These are phyloP conservation scores for Globomyces pollinis-pini DNA, from an alignment of 192 early-diverging fungal genomes.

Conservation along the genomic window DNA sequence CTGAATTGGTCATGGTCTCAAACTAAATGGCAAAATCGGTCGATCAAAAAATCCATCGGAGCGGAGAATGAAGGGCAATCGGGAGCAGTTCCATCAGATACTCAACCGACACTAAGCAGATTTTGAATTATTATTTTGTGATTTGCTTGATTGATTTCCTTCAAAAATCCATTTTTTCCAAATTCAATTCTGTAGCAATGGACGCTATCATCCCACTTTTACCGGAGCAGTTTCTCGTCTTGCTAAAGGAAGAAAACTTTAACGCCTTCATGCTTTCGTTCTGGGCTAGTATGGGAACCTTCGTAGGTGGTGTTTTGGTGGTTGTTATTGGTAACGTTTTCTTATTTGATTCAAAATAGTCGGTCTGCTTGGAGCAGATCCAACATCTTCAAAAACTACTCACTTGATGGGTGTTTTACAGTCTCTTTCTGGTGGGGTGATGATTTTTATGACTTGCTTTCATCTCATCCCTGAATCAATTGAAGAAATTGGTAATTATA, in stretches of 20 bases:
- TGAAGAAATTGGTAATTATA: conserved; percentile 26
- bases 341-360: too few species aligned
- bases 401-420: conserved; percentile 40
- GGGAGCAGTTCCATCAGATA: too few species aligned
- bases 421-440: conserved; percentile 35
- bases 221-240: not conserved
- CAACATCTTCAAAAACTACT: conserved; percentile 20
- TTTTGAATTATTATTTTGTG: conserved; percentile 2
- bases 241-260: conserved; percentile 17
- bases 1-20: too few species aligned
- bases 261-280: conserved; percentile 36
- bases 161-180: not conserved
- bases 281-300: conserved; percentile 40
- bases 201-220: not conserved
- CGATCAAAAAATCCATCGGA: too few species aligned
- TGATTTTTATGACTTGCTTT: conserved; percentile 50
- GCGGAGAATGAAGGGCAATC: too few species aligned
- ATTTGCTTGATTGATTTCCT: not conserved
- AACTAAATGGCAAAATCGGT: too few species aligned
- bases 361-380: conserved; percentile 22
- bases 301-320: conserved; percentile 23
- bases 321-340: too few species aligned
- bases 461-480: conserved; percentile 41
- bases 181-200: not conserved
- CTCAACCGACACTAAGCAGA: too few species aligned